Base-by-base conservation (phyloP, 768 basidiomycete genomes). In the Roridomyces roridus region DNA sequence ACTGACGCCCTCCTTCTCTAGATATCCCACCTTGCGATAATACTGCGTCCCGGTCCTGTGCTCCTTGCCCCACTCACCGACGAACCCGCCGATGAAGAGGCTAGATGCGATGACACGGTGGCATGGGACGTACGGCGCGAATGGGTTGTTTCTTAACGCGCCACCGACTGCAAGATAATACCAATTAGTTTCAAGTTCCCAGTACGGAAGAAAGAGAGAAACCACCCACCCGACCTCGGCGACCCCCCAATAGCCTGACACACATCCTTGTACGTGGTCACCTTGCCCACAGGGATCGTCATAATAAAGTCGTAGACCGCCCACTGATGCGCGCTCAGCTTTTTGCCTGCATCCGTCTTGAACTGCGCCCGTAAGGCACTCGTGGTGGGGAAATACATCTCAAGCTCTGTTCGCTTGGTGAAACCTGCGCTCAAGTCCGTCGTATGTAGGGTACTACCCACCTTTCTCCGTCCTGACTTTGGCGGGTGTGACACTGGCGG, bases 21-120 rank as follows among this genome's bases (percentile, higher is more conserved):
- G 71, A 31, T 87, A 67, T 28, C 74, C 71, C 21, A 83, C 54
- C 66, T 89, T 89, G 53, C 74, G 70, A 44, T 77, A 68, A 53
- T 72, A 80, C 23, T 75, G 70, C 3, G 70, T 74, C 28, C 80
- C 77, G 0, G 77, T 74, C 42, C 75, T 76, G 52, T 73, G 65
- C n/a, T 73, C 68, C 26, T 70, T 74, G 4, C 79, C 81, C 83
- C 85, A 86, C 68, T 87, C 83, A 17, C 86, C 87, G 36, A 70
- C 74, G 65, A 85, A 89, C 0, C 88, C 88, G 3, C 87, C 88
- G 12, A 89, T 74, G 50, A 77, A 86, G 11, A 79, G 67, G 58
- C 78, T 82, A 0, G 85, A 82, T 0, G 87, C 85, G 14, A 90
- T 81, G 48, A 91, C 79, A 29, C 88, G 82, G 63, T 90, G 89